Conservation (phyloP, 805 yeast genomes). For the Pichia cabralensis region DNA sequence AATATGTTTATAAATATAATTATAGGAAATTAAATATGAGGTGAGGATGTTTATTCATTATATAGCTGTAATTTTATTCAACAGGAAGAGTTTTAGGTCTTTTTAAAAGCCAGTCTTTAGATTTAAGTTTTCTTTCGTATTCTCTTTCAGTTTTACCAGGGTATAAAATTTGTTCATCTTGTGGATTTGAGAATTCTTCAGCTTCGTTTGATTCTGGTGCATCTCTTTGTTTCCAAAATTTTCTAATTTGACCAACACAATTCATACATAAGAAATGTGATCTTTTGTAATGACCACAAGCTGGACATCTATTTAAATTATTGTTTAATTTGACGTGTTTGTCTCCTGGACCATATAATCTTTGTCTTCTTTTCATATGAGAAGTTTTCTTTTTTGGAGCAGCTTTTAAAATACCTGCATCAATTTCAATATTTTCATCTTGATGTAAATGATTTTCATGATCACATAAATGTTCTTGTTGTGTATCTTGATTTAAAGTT, state of each 20-base stretch:
- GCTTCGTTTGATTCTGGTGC: slow-evolving; percentile 21
- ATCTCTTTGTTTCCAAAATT: slow-evolving; percentile 46
- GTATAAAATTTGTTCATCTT: slow-evolving; percentile 57
- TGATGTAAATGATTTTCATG: slow-evolving; percentile 27
- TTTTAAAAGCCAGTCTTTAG: slow-evolving; percentile 44
- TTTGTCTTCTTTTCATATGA: slow-evolving; percentile 73
- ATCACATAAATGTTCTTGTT: slow-evolving; percentile 14
- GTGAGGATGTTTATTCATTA: too few species aligned
- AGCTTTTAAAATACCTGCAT: slow-evolving; percentile 71
- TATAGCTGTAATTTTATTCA: too few species aligned
- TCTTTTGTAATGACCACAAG: slow-evolving; percentile 88
- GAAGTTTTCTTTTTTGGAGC: slow-evolving; percentile 93
- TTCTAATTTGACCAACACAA: slow-evolving; percentile 75
- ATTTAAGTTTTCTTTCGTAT: slow-evolving; percentile 37
- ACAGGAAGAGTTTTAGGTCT: slow-evolving; percentile 50
- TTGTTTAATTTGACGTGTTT: slow-evolving; percentile 71
- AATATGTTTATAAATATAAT: too few species aligned
- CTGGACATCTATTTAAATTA: slow-evolving; percentile 83
- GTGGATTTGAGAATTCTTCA: slow-evolving; percentile 40
- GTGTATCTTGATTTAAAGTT: slow-evolving; percentile 10
- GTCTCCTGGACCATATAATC: slow-evolving; percentile 72
- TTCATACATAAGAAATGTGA: slow-evolving; percentile 88
- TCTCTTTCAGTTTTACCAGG: slow-evolving; percentile 56
- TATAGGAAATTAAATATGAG: too few species aligned
- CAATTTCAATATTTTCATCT: slow-evolving; percentile 34